Evolutionary conservation across 2,329 filamentous ascomycete species (phyloP).

Genomic region (Hirsutella minnesotensis): DNA sequence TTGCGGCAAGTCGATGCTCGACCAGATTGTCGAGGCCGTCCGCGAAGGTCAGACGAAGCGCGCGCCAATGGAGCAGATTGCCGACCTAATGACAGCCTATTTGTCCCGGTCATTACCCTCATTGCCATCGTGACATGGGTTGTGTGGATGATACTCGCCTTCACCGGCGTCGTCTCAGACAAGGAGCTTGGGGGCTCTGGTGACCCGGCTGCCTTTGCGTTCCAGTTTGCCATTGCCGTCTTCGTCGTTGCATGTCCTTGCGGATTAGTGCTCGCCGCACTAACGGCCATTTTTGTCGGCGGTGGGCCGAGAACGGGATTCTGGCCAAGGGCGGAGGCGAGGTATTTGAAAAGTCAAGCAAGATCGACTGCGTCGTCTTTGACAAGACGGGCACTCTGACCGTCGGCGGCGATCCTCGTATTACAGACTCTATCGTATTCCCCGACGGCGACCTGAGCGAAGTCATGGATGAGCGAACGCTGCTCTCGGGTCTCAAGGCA

Average conservation of each 20-base stretch:
- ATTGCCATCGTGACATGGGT: slow-evolving; percentile 61
- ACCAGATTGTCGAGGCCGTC: slow-evolving; percentile 67
- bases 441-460: slow-evolving; percentile 12
- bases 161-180: slow-evolving; percentile 42
- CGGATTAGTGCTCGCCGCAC: slow-evolving; percentile 72
- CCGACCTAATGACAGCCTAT: slow-evolving; percentile 61
- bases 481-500: slow-evolving; percentile 44
- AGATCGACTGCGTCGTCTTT: slow-evolving; percentile 68
- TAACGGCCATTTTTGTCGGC: slow-evolving; percentile 75
- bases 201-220: slow-evolving; percentile 61
- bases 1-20: slow-evolving; percentile 62
- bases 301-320: slow-evolving; percentile 71
- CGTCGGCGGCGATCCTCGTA: slow-evolving; percentile 55
- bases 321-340: slow-evolving; percentile 76
- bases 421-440: slow-evolving; percentile 43
- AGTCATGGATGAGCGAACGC: slow-evolving; percentile 12
- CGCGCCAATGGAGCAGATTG: slow-evolving; percentile 64
- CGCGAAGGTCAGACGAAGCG: slow-evolving; percentile 66
- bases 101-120: slow-evolving; percentile 60
- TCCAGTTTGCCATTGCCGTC: slow-evolving; percentile 75
- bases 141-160: slow-evolving; percentile 56
- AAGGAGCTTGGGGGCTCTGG: slow-evolving; percentile 45
- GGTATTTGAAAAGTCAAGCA: slow-evolving; percentile 74
- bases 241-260: slow-evolving; percentile 83
- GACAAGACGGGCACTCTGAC: slow-evolving; percentile 85